phyloP scores from a whole-genome alignment of 805 yeast genomes.

The Naumovozyma castellii region DNA sequence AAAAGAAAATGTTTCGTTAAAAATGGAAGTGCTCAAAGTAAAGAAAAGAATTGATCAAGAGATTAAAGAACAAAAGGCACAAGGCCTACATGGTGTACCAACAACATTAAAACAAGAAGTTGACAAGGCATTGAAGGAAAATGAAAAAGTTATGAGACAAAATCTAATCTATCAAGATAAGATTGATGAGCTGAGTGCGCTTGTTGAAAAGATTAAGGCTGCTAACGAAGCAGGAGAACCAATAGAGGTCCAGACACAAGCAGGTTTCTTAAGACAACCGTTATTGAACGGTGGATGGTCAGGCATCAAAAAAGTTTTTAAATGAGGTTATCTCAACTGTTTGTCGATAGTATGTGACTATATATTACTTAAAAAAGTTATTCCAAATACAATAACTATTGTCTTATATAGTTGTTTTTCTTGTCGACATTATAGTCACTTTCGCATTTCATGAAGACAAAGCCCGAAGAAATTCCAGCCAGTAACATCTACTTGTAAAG shows the following conservation, averaged over 20 bases:
- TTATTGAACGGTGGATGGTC: constrained; percentile 12
- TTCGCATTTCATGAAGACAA: not conserved
- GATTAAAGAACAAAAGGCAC: constrained; percentile 20
- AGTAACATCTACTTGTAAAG: no score
- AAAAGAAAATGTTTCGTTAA: constrained; percentile 60
- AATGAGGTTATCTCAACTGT: not conserved
- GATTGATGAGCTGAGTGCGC: constrained; percentile 35
- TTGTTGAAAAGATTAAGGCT: constrained; percentile 31
- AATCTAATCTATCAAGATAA: constrained; percentile 50
- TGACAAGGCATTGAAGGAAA: constrained; percentile 48
- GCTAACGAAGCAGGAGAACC: constrained; percentile 16
- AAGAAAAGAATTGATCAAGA: constrained; percentile 30
- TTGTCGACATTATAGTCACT: not conserved
- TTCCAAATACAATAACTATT: no score
- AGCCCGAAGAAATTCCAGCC: not conserved
- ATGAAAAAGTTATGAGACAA: constrained; percentile 53
- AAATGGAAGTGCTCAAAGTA: constrained; percentile 40
- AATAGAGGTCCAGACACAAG: not conserved
- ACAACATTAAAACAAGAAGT: constrained; percentile 40
- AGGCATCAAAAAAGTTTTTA: constrained; percentile 14
- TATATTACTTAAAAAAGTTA: no score
- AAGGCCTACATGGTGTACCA: constrained; percentile 30
- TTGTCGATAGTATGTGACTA: no score
- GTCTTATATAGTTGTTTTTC: not conserved
- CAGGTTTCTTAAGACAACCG: constrained; percentile 1